Base-by-base conservation (phyloP, 371 early-diverging fungal species). In the Gilbertella persicaria region DNA sequence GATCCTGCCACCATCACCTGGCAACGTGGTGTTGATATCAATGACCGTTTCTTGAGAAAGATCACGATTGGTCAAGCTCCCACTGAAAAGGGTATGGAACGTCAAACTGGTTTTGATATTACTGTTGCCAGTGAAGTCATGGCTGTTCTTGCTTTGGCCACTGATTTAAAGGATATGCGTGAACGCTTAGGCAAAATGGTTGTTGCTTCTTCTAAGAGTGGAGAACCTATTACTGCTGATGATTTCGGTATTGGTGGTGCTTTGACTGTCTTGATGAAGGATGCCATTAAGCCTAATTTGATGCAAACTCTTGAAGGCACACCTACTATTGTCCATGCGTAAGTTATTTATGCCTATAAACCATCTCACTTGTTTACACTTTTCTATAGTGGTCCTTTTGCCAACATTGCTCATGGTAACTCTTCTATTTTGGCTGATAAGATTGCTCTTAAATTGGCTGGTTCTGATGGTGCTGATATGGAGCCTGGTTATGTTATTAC, bases 221-320 rank as follows among this genome's bases (percentile, higher is more conserved):
- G 95, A 16, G 81, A 81, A 12, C 95, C 97, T 7, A 75, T 98
- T 49, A 95, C 96, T 16, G 92, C 92, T 17, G 98, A 98, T 77
- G 98, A 98, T 63, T 71, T 98, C 35, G 98, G 98, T 35, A 78
- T 90, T 58, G 93, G 95, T 36, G 98, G 98, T 50, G 98, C 98
- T 2, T 75, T 98, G 56, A 88, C 97, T 2, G 97, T 96, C 25
- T 78, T 98, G 54, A 94, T 98, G 95, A 95, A 93, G 77, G 97
- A 98, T 64, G 96, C 98, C 29, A 93, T 98, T 69, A 95, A 91
- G 76, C 98, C 98, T 21, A 98, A 93, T 53, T 67, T 98, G 72
- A 96, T 98, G 98, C 98, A 98, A 71, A 96, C 98, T 0, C 78
- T 97, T 16, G 98, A 97, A 71, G 98, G 98, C 20, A 96, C 96